Evolutionary conservation across 2,329 filamentous ascomycete genomes (phyloP).

Genomic region (Sodiomyces alkalinus): DNA sequence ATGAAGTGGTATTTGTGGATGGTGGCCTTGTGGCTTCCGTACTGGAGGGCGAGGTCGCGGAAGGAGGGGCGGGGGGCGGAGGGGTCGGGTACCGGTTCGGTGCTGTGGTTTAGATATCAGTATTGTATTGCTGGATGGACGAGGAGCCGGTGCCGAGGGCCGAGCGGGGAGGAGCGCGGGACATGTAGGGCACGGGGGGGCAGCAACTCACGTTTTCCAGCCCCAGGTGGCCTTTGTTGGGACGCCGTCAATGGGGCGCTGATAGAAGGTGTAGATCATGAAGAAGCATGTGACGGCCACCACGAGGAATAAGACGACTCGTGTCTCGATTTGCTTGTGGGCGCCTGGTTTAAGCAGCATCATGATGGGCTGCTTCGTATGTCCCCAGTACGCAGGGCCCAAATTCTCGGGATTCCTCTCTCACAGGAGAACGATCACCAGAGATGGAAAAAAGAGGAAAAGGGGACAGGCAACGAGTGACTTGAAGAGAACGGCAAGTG

Average conservation of each 20-base stretch:
- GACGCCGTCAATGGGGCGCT: not conserved
- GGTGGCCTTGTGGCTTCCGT: slow-evolving; percentile 24
- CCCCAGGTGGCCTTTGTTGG: slow-evolving; percentile 2
- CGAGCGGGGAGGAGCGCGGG: not conserved
- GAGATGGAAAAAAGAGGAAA: too few relatives aligned
- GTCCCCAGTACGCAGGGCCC: too few relatives aligned
- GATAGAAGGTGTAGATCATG: not conserved
- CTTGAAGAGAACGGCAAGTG: too few relatives aligned
- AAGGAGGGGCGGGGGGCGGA: slow-evolving; percentile 9
- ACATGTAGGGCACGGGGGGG: not conserved
- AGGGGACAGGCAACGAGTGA: too few relatives aligned
- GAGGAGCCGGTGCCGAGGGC: too few relatives aligned
- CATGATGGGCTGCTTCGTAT: slow-evolving; percentile 7
- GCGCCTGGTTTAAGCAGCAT: slow-evolving; percentile 1
- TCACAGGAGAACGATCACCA: too few relatives aligned
- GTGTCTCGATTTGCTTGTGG: not conserved
- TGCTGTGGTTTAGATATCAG: not conserved
- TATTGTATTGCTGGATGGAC: not conserved
- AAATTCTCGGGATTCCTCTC: too few relatives aligned
- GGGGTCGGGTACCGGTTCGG: not conserved
- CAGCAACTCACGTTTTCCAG: slow-evolving; percentile 3
- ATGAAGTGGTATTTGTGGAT: slow-evolving; percentile 22
- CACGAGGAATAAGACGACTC: slow-evolving; percentile 3
- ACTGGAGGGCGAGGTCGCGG: slow-evolving; percentile 18
- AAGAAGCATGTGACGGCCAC: slow-evolving; percentile 1